Evolutionary conservation across 495 filamentous ascomycete species (phyloP), one percentile per base, ranked within the genome.

Genomic region (Penicillium bovifimosum): DNA sequence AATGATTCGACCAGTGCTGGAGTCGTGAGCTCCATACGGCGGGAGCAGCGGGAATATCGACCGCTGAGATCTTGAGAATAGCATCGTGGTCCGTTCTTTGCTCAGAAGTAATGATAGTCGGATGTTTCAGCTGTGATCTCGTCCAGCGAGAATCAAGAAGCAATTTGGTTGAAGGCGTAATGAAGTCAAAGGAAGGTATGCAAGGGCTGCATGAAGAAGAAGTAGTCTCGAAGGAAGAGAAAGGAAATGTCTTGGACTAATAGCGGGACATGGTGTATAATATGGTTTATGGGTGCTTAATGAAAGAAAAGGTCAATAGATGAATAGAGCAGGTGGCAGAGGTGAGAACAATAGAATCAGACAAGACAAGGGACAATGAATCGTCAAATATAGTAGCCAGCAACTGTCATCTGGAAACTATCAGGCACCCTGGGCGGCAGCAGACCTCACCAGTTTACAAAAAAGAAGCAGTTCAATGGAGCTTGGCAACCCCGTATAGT

Each of bases 31-130:
- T 14, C 70, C 72, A 45, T 76, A 76, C 24, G 72, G 71, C 27
- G 73, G 73, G 10, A 75, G 73, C 5, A 76, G 53, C 9, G 73
- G 72, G 33, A 74, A 75, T 40, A 72, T 68, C 6, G 67, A 60
- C 31, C 65, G 60, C 27, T 56, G 61, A 0, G 69, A 64, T 53
- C 54, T 51, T 47, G 62, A 57, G 47, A 72, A 70, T 11, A 67
- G 6, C 68, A 74, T 74, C 10, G 13, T 52, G 54, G 35, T 50
- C 29, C 1, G n/a, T 24, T 16, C 35, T 32, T 38, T 42, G 5
- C 1, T 42, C 24, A 13, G 31, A 35, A 46, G 39, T 27, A 18
- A 11, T 27, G 29, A 8, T 20, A 17, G 28, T 10, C 38, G 8
- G 32, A 35, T 50, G 26, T 34, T 32, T 34, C 41, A 31, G 34